These are phyloP conservation scores for Crithidia thermophila DNA, from an alignment of 208 protist species.

Conservation along the genomic window DNA sequence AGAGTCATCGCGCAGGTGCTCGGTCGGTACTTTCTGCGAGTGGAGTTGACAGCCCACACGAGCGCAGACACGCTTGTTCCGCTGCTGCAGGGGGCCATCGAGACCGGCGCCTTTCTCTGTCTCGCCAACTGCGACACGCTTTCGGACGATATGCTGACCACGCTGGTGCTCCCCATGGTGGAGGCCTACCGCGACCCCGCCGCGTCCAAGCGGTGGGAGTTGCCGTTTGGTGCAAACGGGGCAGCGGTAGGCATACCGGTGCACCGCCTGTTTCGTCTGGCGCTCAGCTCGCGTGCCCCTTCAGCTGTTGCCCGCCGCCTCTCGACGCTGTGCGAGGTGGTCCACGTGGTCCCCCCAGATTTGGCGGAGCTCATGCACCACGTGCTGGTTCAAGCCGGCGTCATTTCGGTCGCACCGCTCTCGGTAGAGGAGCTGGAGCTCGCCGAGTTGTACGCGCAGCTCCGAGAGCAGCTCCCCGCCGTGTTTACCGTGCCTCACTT, in stretches of 20 bases:
- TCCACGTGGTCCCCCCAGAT: slow-evolving; percentile 25
- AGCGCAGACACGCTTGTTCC: slow-evolving; percentile 38
- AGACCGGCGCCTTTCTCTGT: slow-evolving; percentile 64
- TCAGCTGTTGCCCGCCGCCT: slow-evolving; percentile 6
- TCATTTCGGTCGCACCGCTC: slow-evolving; percentile 14
- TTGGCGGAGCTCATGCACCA: slow-evolving; percentile 41
- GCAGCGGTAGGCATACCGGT: slow-evolving; percentile 7
- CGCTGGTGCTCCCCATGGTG: slow-evolving; percentile 19
- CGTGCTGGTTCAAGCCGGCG: slow-evolving; percentile 33
- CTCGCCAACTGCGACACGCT: slow-evolving; percentile 59
- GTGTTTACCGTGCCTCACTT: slow-evolving; percentile 59
- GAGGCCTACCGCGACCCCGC: slow-evolving; percentile 6
- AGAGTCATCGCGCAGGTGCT: slow-evolving; percentile 33
- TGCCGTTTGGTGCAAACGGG: slow-evolving; percentile 9
- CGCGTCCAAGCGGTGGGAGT: slow-evolving; percentile 21
- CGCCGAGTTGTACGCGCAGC: slow-evolving; percentile 59
- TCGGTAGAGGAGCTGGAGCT: slow-evolving; percentile 43
- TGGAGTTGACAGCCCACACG: slow-evolving; percentile 54
- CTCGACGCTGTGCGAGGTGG: slow-evolving; percentile 18
- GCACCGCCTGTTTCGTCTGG: slow-evolving; percentile 32
- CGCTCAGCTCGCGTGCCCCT: slow-evolving; percentile 5
- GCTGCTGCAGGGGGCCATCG: slow-evolving; percentile 63
- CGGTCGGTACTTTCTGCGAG: slow-evolving; percentile 60
- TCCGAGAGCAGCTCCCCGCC: slow-evolving; percentile 41
- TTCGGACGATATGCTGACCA: slow-evolving; percentile 12